Conservation (phyloP, 257 asterid genomes). For the Verbena officinalis region DNA sequence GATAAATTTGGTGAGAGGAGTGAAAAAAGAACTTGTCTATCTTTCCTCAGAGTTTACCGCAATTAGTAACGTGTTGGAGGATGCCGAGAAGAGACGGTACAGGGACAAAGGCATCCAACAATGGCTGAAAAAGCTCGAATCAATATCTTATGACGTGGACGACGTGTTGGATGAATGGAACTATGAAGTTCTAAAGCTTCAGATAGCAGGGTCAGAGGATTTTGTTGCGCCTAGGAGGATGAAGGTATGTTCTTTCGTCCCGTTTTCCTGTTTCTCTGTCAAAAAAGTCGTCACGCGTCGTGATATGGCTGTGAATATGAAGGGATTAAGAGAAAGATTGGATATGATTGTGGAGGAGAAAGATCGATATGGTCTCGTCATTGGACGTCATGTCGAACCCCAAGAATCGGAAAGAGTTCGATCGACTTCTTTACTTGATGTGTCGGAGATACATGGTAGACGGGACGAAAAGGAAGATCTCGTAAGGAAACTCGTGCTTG, state of each 20-base stretch:
- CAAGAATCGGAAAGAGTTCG: conserved; percentile 6
- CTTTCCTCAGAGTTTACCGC: background rate
- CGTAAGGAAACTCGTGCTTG: conserved; percentile 22
- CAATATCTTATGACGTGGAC: conserved; percentile 5
- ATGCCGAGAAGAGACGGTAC: conserved; percentile 11
- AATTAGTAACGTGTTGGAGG: background rate
- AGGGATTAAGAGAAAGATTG: conserved; percentile 19
- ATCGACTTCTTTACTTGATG: conserved; percentile 30
- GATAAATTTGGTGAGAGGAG: conserved; percentile 24
- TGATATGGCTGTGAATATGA: conserved; percentile 24
- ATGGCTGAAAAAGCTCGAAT: conserved; percentile 18
- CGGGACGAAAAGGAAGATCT: conserved; percentile 27
- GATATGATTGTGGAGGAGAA: conserved; percentile 23
- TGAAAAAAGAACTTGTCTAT: background rate
- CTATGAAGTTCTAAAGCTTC: background rate
- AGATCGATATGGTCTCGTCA: conserved; percentile 16
- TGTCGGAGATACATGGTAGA: conserved; percentile 31
- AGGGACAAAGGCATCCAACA: background rate
- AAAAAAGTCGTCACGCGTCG: background rate
- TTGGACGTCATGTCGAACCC: background rate
- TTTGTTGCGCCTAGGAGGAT: background rate
- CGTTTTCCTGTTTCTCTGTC: conserved; percentile 17
- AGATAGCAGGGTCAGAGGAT: background rate
- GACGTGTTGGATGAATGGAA: conserved; percentile 28
- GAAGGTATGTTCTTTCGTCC: conserved; percentile 1